Base-by-base conservation (phyloP, 768 basidiomycete species). In the Amanita subjunquillea region DNA sequence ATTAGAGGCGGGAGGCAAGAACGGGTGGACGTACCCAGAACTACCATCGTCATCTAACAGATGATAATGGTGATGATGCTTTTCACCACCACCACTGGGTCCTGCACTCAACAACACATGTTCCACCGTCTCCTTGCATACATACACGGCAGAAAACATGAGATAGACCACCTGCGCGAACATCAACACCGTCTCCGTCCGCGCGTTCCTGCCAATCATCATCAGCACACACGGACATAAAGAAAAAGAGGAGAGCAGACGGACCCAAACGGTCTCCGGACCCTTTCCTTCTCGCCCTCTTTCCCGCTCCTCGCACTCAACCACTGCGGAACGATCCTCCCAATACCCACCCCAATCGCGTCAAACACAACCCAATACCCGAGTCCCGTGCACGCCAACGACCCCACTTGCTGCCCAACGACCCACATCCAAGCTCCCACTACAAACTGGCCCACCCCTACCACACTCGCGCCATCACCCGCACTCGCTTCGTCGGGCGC, bases 311-410 rank as follows among this genome's bases (percentile, higher is more conserved):
- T 47, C 15, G 57, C 53, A 17, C 63, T 66, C 44, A 80, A 62
- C 65, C 75, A 78, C 6, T 65, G 65, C 20, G 76, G 72, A 23
- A 79, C 54, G 3, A 80, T 65, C 8, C 68, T 67, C 39, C 67
- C 72, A 22, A 85, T 64, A 17, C 65, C 81, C 4, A 95, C 77
- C 0, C 94, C 94, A 56, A 93, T 72, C 3, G 92, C 79, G 63
- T 98, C 95, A 62, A 97, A 99, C 1, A 97, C 92, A 22, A 95
- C 82, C 83, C 95, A 87, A 63, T 99, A 99, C 0, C 95, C 96
- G 15, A 99, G 66, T 0, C 92, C 96, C 1, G 95, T 95, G 51
- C 86, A 83, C 6, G 86, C 76, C 27, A 98, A 69, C 45, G 91
- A 92, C 15, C 93, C 93, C 20, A 82, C 79, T 55, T 85, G 82